Base-by-base conservation (phyloP, 495 filamentous ascomycete genomes). In the Umbilicaria muhlenbergii region DNA sequence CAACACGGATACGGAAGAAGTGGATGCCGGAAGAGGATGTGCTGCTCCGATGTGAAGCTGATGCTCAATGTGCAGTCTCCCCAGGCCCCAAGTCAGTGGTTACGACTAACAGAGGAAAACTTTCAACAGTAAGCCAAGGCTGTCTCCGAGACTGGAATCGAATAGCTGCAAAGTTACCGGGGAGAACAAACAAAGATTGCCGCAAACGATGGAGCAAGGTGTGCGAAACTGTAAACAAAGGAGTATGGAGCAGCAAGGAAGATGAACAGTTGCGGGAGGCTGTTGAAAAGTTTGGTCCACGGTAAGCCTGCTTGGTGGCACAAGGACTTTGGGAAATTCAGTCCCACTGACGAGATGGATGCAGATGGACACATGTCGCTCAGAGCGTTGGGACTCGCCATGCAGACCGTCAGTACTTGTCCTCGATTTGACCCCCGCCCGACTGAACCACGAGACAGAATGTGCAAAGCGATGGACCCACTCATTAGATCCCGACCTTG, bases 251-350 rank as follows among this genome's bases (percentile, higher is more conserved):
- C 11, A 34, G 42, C 15, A 31, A 24, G 11, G 58, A 60, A 41
- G 58, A 60, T 34, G 51, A 58, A 35, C 33, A 39, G 24, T 40
- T 59, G n/a, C 46, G 33, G 28, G 39, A 51, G 17, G 58, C 56
- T 16, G 48, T 53, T 17, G 31, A 33, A 24, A 39, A 36, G 24
- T 15, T 47, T 36, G 54, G 58, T 38, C 57, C 28, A 10, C 38
- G 43, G 43, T 39, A 19, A 8, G 43, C 15, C 12, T n/a, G 21
- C 12, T 7, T 24, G 33, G 17, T 44, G 14, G 12, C 14, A n/a
- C 31, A 24, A 2, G 5, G 21, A 24, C 5, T 5, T 2, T 24
- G 21, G 21, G 21, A 24, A 24, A 24, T 33, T 42, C 3, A 19
- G 17, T 1, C 8, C 32, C 24, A 13, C 15, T 31, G 42, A 33